Percentiles rank a stretch among this genome's conserved stretches.
Conservation (phyloP, 805 yeast genomes). For the Hanseniaspora nectarophila region DNA sequence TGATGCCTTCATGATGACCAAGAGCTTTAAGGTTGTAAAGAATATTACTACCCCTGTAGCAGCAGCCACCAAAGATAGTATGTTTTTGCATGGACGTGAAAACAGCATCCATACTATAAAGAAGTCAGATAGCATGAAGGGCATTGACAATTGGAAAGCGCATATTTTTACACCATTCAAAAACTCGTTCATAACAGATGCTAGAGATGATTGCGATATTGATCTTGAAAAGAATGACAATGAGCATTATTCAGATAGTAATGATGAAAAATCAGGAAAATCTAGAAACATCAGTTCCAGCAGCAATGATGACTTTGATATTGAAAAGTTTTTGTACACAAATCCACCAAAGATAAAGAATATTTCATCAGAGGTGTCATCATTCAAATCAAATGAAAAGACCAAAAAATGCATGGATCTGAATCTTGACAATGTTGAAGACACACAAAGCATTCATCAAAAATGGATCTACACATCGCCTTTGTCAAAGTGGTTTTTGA, state of each 20-base stretch:
- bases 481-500: conserved; percentile 27
- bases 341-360: conserved; percentile 24
- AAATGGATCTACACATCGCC: conserved; percentile 29
- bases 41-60: not conserved
- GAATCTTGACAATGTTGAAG: not conserved
- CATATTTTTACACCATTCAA: not conserved
- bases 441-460: not conserved
- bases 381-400: not conserved
- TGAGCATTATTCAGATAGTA: not conserved
- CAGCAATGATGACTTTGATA: not conserved
- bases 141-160: not conserved
- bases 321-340: conserved; percentile 21
- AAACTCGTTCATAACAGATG: not conserved
- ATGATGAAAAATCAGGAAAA: not conserved
- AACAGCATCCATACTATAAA: not conserved
- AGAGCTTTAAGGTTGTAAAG: not conserved
- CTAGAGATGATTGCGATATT: too few species aligned
- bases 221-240: not conserved
- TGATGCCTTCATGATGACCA: not conserved
- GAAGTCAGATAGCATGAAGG: not conserved
- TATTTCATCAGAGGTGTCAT: conserved; percentile 20
- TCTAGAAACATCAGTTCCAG: not conserved
- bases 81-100: not conserved
- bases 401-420: not conserved
- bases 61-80: not conserved